A percentile compares a stretch with the other conserved stretches of the same genome.
Evolutionary conservation across 352 stramenopile genomes (phyloP).

Genomic region (Globisporangium sylvaticum): DNA sequence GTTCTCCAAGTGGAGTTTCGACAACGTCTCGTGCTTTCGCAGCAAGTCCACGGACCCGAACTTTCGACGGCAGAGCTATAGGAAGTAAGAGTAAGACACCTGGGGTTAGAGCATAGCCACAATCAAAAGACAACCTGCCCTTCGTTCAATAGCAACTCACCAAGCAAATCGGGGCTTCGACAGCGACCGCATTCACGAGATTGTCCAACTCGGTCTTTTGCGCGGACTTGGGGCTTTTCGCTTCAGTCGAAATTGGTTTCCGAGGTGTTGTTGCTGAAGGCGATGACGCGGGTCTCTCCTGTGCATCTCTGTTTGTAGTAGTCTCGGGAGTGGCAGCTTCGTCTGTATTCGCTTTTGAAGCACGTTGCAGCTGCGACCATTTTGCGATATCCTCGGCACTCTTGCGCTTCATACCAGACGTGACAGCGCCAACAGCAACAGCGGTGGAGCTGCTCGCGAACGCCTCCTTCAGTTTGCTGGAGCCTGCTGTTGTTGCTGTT

Average conservation of each 20-base stretch:
- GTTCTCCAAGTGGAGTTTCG: slow-evolving; percentile 71
- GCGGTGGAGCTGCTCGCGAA: neutral
- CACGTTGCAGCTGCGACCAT: slow-evolving; percentile 63
- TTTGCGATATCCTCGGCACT: slow-evolving; percentile 79
- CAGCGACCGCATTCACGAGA: slow-evolving; percentile 34
- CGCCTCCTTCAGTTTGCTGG: slow-evolving; percentile 8
- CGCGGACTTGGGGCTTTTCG: neutral
- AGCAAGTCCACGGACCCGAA: slow-evolving; percentile 72
- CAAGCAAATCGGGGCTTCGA: slow-evolving; percentile 76
- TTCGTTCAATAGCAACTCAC: slow-evolving; percentile 27
- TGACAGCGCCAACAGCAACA: slow-evolving; percentile 8
- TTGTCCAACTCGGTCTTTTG: slow-evolving; percentile 27
- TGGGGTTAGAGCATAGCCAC: neutral
- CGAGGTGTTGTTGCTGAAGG: slow-evolving; percentile 3
- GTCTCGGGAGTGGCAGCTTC: neutral
- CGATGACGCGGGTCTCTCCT: neutral
- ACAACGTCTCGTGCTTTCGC: slow-evolving; percentile 76
- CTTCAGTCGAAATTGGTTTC: slow-evolving; percentile 4
- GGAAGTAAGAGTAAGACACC: no score
- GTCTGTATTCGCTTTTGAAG: slow-evolving; percentile 22
- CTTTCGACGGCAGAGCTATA: slow-evolving; percentile 78
- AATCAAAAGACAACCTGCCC: neutral
- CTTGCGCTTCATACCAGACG: slow-evolving; percentile 55
- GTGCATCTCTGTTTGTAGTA: neutral
- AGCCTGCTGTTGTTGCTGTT: slow-evolving; percentile 10